Percentiles rank a stretch among this genome's conserved stretches.
phyloP scores from a whole-genome alignment of 805 yeast genomes.

The Schwanniomyces polymorphus region DNA sequence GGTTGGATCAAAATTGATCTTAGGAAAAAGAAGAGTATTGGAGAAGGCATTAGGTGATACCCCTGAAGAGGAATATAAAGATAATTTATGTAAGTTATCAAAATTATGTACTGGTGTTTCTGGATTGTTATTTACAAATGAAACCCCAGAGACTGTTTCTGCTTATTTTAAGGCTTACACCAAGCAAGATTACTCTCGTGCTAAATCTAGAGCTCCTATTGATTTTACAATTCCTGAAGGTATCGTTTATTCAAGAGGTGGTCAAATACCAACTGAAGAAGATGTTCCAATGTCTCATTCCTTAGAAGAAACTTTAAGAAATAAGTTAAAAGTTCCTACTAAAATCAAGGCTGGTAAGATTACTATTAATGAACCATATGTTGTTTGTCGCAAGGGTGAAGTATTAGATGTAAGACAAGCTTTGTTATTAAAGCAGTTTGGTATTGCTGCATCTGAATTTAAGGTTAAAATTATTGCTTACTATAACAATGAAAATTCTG shows the following conservation, averaged over 20 bases:
- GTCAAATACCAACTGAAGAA: conserved; percentile 84
- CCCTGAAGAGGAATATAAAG: conserved; percentile 87
- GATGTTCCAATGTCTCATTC: conserved; percentile 98
- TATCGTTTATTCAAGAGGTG: conserved; percentile 91
- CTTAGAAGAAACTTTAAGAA: conserved; percentile 88
- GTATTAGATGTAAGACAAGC: conserved; percentile 88
- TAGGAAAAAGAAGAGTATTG: conserved; percentile 92
- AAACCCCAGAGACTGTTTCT: conserved; percentile 81
- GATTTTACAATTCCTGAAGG: conserved; percentile 89
- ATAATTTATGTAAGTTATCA: conserved; percentile 71
- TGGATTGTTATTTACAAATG: conserved; percentile 88
- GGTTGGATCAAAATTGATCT: conserved; percentile 83
- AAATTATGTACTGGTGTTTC: conserved; percentile 71
- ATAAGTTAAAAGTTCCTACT: conserved; percentile 87
- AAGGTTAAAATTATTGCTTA: conserved; percentile 77
- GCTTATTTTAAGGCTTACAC: conserved; percentile 81
- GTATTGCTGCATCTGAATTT: conserved; percentile 91
- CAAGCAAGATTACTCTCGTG: conserved; percentile 84
- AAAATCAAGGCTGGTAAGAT: conserved; percentile 88
- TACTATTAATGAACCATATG: conserved; percentile 68
- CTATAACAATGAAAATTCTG: conserved; percentile 61
- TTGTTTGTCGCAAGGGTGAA: conserved; percentile 80
- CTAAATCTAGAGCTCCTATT: conserved; percentile 81
- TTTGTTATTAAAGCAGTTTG: conserved; percentile 88
- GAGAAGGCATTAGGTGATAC: conserved; percentile 90